These are phyloP conservation scores for Arthrobotrys megalospora DNA, from an alignment of 2,329 filamentous ascomycete species.

Conservation along the genomic window DNA sequence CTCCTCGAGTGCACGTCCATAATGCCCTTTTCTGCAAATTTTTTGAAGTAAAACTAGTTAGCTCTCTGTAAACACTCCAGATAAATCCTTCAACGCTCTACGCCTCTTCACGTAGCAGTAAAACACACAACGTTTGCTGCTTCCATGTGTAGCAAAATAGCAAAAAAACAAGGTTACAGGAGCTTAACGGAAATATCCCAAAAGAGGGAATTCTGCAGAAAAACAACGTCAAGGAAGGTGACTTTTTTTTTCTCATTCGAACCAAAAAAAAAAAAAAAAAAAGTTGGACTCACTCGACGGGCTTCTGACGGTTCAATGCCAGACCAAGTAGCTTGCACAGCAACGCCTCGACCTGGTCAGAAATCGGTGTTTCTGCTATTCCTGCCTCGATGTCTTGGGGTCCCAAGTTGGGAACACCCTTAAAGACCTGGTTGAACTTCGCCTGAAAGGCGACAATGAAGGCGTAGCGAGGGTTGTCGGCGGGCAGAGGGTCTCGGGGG, in stretches of 20 bases:
- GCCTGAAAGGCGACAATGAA: slow-evolving; percentile 99
- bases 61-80: neutral
- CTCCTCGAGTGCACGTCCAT: slow-evolving; percentile 93
- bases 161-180: slow-evolving; percentile 34
- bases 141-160: slow-evolving; percentile 10
- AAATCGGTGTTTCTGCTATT: slow-evolving; percentile 81
- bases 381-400: slow-evolving; percentile 95
- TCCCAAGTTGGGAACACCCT: slow-evolving; percentile 88
- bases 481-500: slow-evolving; percentile 51
- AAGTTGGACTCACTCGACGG: slow-evolving; percentile 84
- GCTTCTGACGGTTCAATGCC: slow-evolving; percentile 96
- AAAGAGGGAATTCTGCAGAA: slow-evolving; percentile 34
- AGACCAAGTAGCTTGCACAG: slow-evolving; percentile 90
- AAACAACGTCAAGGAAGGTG: slow-evolving; percentile 42
- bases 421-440: slow-evolving; percentile 90
- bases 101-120: slow-evolving; percentile 23
- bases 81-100: neutral
- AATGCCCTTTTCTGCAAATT: slow-evolving; percentile 83
- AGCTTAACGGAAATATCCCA: slow-evolving; percentile 6
- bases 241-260: neutral
- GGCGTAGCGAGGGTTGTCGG: slow-evolving; percentile 66
- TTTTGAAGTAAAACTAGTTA: slow-evolving; percentile 36
- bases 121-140: slow-evolving; percentile 6
- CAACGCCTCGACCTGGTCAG: slow-evolving; percentile 87
- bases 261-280: slow-evolving; percentile 16